Conservation (phyloP, 2,329 filamentous ascomycete genomes). For the Fusarium sarcochroum region DNA sequence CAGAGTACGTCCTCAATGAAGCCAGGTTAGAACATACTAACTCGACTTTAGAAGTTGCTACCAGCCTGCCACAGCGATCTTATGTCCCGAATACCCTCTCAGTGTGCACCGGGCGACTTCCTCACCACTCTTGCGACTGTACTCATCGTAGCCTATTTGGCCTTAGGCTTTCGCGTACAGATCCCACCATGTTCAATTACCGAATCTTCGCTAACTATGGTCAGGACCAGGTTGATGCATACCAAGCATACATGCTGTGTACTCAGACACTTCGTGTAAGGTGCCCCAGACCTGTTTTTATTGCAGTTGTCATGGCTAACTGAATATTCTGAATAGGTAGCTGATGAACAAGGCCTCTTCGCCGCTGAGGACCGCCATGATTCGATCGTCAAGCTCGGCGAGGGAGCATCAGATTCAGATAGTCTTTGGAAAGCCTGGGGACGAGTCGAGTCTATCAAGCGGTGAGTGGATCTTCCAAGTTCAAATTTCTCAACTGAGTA, state of each 20-base stretch:
- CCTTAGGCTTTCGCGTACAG: conserved; percentile 19
- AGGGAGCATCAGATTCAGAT: background rate
- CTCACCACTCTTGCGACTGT: conserved; percentile 11
- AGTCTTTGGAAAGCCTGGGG: conserved; percentile 21
- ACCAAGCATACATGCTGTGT: conserved; percentile 12
- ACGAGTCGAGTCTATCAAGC: conserved; percentile 23
- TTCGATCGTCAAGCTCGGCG: background rate
- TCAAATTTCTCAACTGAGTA: background rate
- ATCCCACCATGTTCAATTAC: background rate
- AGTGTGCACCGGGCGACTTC: background rate
- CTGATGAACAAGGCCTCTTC: conserved; percentile 20
- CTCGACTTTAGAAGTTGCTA: background rate
- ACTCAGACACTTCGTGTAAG: conserved; percentile 21
- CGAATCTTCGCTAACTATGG: background rate
- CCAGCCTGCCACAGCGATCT: conserved; percentile 1
- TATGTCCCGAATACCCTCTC: background rate
- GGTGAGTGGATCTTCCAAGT: background rate
- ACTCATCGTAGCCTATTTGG: conserved; percentile 10
- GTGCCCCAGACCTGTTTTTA: background rate
- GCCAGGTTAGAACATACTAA: background rate
- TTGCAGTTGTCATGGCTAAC: background rate
- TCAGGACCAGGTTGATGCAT: conserved; percentile 15
- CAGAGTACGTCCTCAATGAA: background rate
- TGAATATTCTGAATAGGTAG: background rate
- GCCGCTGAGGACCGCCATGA: background rate